These are phyloP conservation scores for Juglanconis sp. DNA, from an alignment of 2,329 filamentous ascomycete species.

Conservation along the genomic window DNA sequence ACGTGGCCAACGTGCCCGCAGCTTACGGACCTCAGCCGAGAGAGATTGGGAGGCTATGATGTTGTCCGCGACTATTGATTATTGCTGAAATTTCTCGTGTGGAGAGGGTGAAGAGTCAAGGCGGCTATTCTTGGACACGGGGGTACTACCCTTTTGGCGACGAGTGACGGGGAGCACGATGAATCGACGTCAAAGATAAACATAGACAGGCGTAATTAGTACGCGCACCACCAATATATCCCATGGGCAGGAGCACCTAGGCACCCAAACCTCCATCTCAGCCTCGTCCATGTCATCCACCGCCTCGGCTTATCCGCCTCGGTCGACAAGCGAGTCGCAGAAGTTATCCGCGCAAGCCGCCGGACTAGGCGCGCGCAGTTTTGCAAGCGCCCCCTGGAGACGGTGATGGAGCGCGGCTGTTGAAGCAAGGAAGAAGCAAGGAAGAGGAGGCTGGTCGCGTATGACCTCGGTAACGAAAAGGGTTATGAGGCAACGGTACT, in stretches of 20 bases:
- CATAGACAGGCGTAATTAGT: background rate
- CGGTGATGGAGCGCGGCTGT: background rate
- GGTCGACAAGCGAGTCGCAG: background rate
- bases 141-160: background rate
- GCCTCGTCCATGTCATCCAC: constrained; percentile 5
- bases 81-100: too few species aligned
- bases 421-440: constrained; percentile 10
- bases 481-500: too few species aligned
- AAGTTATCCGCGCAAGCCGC: background rate
- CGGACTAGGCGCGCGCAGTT: background rate
- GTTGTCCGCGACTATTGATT: background rate
- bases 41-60: background rate
- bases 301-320: background rate
- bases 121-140: constrained; percentile 11
- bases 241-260: background rate
- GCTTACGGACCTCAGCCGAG: background rate
- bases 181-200: background rate
- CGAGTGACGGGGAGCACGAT: constrained; percentile 2
- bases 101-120: background rate
- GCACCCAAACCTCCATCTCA: background rate
- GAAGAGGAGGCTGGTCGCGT: background rate
- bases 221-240: background rate
- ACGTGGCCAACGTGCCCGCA: background rate
- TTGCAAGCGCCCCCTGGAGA: background rate
- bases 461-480: background rate